Conservation (phyloP, 768 basidiomycete species). For the Boletus bicolor region DNA sequence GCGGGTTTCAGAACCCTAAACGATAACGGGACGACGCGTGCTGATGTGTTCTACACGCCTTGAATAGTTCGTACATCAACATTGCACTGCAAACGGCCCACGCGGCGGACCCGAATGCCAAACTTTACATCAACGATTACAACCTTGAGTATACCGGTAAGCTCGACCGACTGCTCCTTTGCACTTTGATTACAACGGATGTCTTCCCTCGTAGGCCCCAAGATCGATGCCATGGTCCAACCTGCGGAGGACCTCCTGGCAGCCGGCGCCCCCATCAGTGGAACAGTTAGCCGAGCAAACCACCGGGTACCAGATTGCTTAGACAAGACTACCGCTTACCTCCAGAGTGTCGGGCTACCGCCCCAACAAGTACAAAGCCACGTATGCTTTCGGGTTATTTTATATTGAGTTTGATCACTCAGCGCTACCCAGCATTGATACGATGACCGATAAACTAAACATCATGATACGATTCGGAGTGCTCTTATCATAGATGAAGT, state of each 20-base stretch:
- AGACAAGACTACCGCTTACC: too few species aligned
- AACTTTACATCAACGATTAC: conserved; percentile 34
- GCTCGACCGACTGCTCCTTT: background rate
- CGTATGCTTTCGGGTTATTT: too few species aligned
- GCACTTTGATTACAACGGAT: background rate
- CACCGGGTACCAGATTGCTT: too few species aligned
- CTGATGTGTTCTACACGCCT: conserved; percentile 50
- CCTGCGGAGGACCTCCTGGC: conserved; percentile 48
- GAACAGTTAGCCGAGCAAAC: too few species aligned
- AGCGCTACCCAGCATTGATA: too few species aligned
- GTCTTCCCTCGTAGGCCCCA: conserved; percentile 4
- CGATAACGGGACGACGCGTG: conserved; percentile 56
- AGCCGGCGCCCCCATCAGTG: conserved; percentile 38
- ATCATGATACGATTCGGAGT: too few species aligned
- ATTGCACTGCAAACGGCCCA: conserved; percentile 43
- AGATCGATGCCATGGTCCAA: conserved; percentile 49
- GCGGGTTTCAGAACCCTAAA: conserved; percentile 30
- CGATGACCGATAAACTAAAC: too few species aligned
- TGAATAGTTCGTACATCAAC: conserved; percentile 47
- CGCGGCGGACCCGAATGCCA: conserved; percentile 30
- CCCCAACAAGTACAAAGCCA: too few species aligned
- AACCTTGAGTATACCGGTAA: conserved; percentile 27
- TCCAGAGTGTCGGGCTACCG: too few species aligned
- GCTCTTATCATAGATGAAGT: too few species aligned
- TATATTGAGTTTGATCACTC: too few species aligned